Percentiles rank a stretch among this genome's conserved stretches.
phyloP scores from a whole-genome alignment of 2,329 filamentous ascomycete species.

The Aspergillus quadricinctus region DNA sequence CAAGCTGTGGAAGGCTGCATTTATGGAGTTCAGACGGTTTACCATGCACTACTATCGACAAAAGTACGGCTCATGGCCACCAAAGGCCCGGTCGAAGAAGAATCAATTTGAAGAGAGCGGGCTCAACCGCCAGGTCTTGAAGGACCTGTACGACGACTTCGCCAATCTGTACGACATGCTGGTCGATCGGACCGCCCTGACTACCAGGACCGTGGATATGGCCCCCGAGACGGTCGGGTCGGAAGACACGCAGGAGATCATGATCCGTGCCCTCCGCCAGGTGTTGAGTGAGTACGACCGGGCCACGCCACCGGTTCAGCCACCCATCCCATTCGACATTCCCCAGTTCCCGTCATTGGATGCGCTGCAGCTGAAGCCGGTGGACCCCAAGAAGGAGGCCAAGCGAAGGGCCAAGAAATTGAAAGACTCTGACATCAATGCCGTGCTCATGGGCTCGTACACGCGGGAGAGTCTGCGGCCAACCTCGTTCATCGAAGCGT shows the following conservation, averaged over 20 bases:
- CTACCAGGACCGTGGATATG: constrained; percentile 72
- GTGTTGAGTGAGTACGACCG: constrained; percentile 85
- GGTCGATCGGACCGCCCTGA: constrained; percentile 73
- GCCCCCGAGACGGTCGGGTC: constrained; percentile 50
- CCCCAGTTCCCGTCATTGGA: constrained; percentile 70
- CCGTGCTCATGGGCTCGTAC: constrained; percentile 74
- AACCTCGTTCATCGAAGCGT: constrained; percentile 45
- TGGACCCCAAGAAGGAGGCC: constrained; percentile 68
- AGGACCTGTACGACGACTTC: constrained; percentile 79
- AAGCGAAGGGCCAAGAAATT: constrained; percentile 68
- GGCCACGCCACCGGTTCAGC: constrained; percentile 81
- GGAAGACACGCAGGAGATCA: constrained; percentile 52
- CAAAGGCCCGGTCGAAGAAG: constrained; percentile 87
- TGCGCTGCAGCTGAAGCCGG: constrained; percentile 58
- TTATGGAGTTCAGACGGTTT: constrained; percentile 69
- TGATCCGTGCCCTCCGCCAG: constrained; percentile 67
- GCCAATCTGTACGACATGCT: constrained; percentile 83
- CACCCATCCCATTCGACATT: constrained; percentile 84
- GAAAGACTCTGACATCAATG: constrained; percentile 71
- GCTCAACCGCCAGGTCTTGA: constrained; percentile 76
- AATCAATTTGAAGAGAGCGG: constrained; percentile 82
- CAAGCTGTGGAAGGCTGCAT: constrained; percentile 75
- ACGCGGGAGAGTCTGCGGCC: constrained; percentile 65
- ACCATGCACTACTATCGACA: constrained; percentile 65
- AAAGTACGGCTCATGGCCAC: constrained; percentile 75